These are phyloP conservation scores for Rhodamnia rubescens DNA, from an alignment of 345 rosid genomes.

Conservation along the genomic window DNA sequence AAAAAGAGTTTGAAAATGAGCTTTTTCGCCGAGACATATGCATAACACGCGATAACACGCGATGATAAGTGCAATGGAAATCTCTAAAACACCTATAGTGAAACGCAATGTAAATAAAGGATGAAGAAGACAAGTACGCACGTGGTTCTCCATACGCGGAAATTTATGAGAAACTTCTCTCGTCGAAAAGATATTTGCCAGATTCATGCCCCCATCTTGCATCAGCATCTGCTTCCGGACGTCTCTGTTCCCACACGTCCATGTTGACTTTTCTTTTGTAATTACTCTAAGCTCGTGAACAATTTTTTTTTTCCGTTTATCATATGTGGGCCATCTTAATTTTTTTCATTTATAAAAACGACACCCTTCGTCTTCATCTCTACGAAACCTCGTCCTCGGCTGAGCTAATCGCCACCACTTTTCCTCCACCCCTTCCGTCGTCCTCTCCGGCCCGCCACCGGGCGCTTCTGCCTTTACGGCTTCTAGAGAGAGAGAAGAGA, in stretches of 20 bases:
- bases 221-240: not conserved
- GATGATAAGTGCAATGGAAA: too few relatives aligned
- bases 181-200: not conserved
- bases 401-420: not conserved
- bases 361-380: not conserved
- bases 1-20: too few relatives aligned
- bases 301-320: too few relatives aligned
- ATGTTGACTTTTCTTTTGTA: not conserved
- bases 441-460: not conserved
- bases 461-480: not conserved
- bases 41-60: too few relatives aligned
- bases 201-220: not conserved
- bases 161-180: not conserved
- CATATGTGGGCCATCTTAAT: not conserved
- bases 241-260: not conserved
- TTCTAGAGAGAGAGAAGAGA: not conserved
- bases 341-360: not conserved
- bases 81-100: not conserved
- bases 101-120: not conserved
- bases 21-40: too few relatives aligned
- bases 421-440: not conserved
- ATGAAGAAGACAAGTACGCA: not conserved
- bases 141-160: not conserved
- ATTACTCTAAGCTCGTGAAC: not conserved
- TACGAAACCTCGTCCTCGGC: not conserved